Conservation (phyloP, 305 asterid species). For the Fraxinus velutina region DNA sequence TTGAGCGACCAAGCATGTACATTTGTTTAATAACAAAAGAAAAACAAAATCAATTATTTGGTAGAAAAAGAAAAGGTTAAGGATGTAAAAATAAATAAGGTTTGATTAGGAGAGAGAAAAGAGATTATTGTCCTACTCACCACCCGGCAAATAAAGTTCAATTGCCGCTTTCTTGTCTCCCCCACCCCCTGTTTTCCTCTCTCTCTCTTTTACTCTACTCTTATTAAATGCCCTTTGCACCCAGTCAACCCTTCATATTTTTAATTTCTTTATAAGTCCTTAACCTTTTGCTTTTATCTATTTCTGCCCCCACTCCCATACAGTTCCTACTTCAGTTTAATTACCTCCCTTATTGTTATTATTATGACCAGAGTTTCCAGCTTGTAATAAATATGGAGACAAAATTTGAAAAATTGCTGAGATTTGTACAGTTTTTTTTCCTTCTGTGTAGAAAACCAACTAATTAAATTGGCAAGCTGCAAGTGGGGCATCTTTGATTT, state of each 20-base stretch:
- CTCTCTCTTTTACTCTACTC: background rate
- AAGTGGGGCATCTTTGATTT: background rate
- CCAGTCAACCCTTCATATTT: conserved; percentile 3
- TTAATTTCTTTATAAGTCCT: background rate
- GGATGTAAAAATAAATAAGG: background rate
- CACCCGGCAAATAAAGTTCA: conserved; percentile 36
- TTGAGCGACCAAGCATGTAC: conserved; percentile 9
- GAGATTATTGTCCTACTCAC: background rate
- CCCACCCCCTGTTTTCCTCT: conserved; percentile 14
- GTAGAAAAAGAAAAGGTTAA: background rate
- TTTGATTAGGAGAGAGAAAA: background rate
- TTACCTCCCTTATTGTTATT: background rate
- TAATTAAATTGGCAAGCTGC: background rate
- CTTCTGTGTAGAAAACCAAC: background rate
- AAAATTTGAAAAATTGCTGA: background rate
- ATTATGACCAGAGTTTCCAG: background rate
- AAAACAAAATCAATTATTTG: background rate
- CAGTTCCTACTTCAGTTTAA: background rate
- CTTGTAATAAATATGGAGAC: background rate
- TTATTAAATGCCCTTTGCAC: background rate
- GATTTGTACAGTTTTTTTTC: background rate
- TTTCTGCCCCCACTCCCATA: background rate
- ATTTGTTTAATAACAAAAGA: background rate
- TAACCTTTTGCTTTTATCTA: background rate
- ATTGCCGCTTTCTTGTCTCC: conserved; percentile 52